Evolutionary conservation across 371 early-diverging fungal species (phyloP).

Genomic region (Chytridium lagenaria): DNA sequence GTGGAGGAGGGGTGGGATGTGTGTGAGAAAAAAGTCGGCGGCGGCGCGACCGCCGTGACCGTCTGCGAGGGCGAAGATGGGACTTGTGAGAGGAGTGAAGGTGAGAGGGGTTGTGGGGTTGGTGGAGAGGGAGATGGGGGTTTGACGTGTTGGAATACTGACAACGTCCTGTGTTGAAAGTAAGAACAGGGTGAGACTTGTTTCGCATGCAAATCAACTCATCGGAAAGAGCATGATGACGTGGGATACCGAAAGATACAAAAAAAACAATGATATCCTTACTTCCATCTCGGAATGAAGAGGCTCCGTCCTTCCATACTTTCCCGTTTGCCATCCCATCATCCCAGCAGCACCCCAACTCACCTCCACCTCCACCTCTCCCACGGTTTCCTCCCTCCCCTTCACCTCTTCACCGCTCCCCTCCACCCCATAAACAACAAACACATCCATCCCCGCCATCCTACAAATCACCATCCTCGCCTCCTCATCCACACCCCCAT

Average conservation of each 20-base stretch:
- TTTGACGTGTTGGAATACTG: conserved; percentile 5
- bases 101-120: not conserved
- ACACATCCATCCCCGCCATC: not conserved
- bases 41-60: conserved; percentile 42
- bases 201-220: no score
- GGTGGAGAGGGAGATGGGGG: not conserved
- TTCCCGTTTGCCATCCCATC: conserved; percentile 16
- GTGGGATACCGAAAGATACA: not conserved
- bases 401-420: not conserved
- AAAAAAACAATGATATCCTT: not conserved
- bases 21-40: conserved; percentile 33
- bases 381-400: not conserved
- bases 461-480: not conserved
- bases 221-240: conserved; percentile 1
- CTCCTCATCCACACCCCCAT: not conserved
- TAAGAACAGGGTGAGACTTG: no score
- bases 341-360: conserved; percentile 27
- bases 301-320: not conserved
- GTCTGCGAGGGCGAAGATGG: conserved; percentile 37
- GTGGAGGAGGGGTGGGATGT: conserved; percentile 10
- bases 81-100: not conserved
- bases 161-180: conserved; percentile 19
- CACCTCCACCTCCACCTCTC: not conserved
- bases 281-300: conserved; percentile 23
- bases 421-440: not conserved